phyloP scores from a whole-genome alignment of 139 green algal species.

The Yamagishiella unicocca region DNA sequence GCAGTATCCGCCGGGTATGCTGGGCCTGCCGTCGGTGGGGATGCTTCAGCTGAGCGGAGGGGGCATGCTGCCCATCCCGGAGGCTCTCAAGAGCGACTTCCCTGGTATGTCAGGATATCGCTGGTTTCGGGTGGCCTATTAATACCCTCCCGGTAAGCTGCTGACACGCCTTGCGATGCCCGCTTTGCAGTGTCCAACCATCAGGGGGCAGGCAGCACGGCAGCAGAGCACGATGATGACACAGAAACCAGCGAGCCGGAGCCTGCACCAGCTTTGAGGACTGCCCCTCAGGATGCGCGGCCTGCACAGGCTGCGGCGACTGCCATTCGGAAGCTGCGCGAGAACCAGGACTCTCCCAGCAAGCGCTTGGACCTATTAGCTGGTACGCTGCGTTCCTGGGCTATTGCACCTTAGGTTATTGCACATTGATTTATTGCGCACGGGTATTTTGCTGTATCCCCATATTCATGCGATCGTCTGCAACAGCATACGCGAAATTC shows the following conservation, averaged over 20 bases:
- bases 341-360: slow-evolving; percentile 55
- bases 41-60: neutral
- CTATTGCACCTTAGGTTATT: no score
- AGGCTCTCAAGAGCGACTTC: slow-evolving; percentile 36
- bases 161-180: neutral
- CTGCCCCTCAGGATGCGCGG: slow-evolving; percentile 18
- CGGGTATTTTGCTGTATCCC: neutral
- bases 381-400: slow-evolving; percentile 12
- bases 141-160: no score
- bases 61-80: slow-evolving; percentile 46
- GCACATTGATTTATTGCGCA: neutral
- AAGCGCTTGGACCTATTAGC: slow-evolving; percentile 59
- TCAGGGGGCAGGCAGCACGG: neutral
- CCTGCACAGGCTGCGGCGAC: neutral
- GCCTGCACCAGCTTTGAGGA: neutral
- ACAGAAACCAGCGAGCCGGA: slow-evolving; percentile 47
- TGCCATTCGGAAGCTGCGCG: neutral
- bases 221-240: slow-evolving; percentile 32
- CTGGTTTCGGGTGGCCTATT: no score
- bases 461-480: neutral
- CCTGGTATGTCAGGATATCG: neutral
- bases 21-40: neutral
- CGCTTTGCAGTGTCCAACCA: neutral
- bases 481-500: neutral
- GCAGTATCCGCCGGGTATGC: neutral